Percentiles rank a stretch among this genome's conserved stretches.
These are phyloP conservation scores for Boletus rubescentipes DNA, from an alignment of 768 basidiomycete genomes.

Conservation along the genomic window DNA sequence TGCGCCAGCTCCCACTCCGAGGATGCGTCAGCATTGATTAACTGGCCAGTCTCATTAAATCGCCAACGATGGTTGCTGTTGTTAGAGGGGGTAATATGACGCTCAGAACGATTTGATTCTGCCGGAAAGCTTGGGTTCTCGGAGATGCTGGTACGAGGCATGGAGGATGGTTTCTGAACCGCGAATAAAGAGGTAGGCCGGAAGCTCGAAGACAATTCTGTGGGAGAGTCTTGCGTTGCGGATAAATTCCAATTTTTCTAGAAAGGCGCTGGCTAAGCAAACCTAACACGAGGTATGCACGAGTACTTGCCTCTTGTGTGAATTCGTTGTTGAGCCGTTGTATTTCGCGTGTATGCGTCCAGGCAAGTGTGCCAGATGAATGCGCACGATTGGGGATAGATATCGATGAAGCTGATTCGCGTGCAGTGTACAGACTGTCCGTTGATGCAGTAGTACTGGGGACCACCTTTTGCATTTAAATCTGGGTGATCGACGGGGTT, in stretches of 20 bases:
- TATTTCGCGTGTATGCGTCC: slow-evolving; percentile 49
- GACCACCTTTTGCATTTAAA: slow-evolving; percentile 74
- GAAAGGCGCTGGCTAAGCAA: slow-evolving; percentile 17
- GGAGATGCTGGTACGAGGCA: slow-evolving; percentile 44
- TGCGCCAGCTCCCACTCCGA: slow-evolving; percentile 72
- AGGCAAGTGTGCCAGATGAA: slow-evolving; percentile 39
- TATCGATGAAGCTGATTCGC: slow-evolving; percentile 36
- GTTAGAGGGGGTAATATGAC: slow-evolving; percentile 36
- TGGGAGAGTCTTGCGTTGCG: slow-evolving; percentile 38
- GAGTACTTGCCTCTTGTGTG: slow-evolving; percentile 45
- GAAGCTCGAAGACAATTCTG: slow-evolving; percentile 34
- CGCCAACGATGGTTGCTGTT: slow-evolving; percentile 56
- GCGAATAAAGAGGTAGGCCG: slow-evolving; percentile 31
- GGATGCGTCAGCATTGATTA: slow-evolving; percentile 52
- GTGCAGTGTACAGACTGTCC: slow-evolving; percentile 36
- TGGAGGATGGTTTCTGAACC: slow-evolving; percentile 42
- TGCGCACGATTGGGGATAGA: slow-evolving; percentile 30
- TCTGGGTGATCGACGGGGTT: slow-evolving; percentile 32
- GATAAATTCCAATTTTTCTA: slow-evolving; percentile 50
- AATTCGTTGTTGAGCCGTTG: slow-evolving; percentile 34
- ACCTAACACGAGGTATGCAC: slow-evolving; percentile 25
- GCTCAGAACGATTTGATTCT: slow-evolving; percentile 37
- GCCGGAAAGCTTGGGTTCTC: slow-evolving; percentile 20
- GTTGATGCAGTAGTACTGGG: slow-evolving; percentile 49
- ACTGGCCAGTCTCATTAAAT: slow-evolving; percentile 60